Percentiles rank a stretch among this genome's conserved stretches.
Conservation (phyloP, 441 rosid genomes). For the Gossypium davidsonii region DNA sequence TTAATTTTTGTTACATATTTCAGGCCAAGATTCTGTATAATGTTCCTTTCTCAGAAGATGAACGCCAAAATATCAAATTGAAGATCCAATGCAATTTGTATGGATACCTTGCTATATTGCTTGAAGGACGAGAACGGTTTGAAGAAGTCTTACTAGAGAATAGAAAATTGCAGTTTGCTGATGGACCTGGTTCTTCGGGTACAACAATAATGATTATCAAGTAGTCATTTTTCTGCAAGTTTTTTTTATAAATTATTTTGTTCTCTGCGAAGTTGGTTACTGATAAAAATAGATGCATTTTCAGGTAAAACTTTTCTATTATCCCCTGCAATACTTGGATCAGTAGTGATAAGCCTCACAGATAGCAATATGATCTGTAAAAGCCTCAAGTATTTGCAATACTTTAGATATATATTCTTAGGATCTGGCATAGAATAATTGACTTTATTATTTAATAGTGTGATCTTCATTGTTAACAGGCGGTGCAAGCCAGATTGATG, state of each 20-base stretch:
- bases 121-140: conserved; percentile 45
- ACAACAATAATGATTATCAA: neutral
- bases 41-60: conserved; percentile 53
- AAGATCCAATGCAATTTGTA: conserved; percentile 57
- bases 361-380: too few species aligned
- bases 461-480: conserved; percentile 23
- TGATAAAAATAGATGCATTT: too few species aligned
- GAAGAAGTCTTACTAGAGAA: conserved; percentile 41
- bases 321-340: too few species aligned
- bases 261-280: too few species aligned
- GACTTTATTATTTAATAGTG: neutral
- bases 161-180: conserved; percentile 29
- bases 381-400: too few species aligned
- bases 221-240: neutral
- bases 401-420: too few species aligned
- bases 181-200: conserved; percentile 44
- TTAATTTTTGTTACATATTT: conserved; percentile 18
- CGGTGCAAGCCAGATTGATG: conserved; percentile 28
- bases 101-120: conserved; percentile 44
- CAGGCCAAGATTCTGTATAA: conserved; percentile 52
- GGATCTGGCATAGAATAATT: neutral
- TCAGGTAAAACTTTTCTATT: too few species aligned
- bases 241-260: neutral
- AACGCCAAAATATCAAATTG: conserved; percentile 42
- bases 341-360: too few species aligned